phyloP scores from a whole-genome alignment of 768 basidiomycete species.

The Pisolithus sp. region DNA sequence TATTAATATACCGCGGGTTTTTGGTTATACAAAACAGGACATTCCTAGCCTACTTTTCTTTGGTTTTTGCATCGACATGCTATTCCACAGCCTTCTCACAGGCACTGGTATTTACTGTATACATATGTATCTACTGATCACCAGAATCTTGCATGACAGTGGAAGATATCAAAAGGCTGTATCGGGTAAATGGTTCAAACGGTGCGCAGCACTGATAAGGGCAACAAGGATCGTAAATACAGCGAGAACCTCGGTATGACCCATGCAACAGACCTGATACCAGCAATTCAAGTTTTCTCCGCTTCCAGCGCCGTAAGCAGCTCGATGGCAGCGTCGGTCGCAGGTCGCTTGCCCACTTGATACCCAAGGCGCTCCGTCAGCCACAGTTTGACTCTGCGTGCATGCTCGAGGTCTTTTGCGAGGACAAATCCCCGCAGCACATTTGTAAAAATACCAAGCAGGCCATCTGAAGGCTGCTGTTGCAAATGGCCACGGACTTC shows the following conservation, averaged over 20 bases:
- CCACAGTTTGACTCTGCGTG: constrained; percentile 26
- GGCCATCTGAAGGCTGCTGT: neutral
- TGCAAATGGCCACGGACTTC: too few species aligned
- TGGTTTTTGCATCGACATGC: neutral
- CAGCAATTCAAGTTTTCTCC: neutral
- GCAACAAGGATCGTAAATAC: too few species aligned
- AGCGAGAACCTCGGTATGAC: too few species aligned
- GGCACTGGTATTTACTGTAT: too few species aligned
- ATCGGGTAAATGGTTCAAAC: too few species aligned
- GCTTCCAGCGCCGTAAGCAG: constrained; percentile 17
- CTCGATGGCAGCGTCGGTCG: constrained; percentile 18
- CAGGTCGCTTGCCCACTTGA: constrained; percentile 13
- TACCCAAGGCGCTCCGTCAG: constrained; percentile 19
- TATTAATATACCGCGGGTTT: neutral
- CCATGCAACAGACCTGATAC: neutral
- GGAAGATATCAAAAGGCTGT: too few species aligned
- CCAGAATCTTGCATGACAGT: too few species aligned
- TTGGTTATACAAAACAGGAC: neutral
- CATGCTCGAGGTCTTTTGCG: constrained; percentile 22
- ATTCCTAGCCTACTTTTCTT: neutral
- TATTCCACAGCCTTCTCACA: too few species aligned
- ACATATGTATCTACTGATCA: too few species aligned
- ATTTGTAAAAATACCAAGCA: constrained; percentile 32
- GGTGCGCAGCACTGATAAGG: neutral
- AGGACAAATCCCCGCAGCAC: constrained; percentile 34